Evolutionary conservation across 2,329 filamentous ascomycete genomes (phyloP), one percentile per base, ranked within the genome.

Genomic region (Talaromyces sp.): DNA sequence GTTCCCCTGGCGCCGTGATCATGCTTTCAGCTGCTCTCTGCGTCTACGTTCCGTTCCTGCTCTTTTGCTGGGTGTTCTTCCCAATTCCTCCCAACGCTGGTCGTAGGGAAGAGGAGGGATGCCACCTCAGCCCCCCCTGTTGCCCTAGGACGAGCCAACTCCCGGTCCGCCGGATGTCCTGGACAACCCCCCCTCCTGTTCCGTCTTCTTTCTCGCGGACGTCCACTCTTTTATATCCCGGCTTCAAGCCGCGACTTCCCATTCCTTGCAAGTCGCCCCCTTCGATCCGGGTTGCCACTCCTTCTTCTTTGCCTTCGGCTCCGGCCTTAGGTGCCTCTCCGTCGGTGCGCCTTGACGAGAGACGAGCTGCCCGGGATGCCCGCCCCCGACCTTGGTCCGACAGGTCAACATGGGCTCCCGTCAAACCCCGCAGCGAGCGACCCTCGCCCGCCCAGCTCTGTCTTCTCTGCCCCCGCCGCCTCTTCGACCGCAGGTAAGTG

Each of bases 301-400:
- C 54, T 53, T 49, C 52, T 53, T 49, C 39, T 22, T 1, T 49
- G 44, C n/a, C 52, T 47, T 7, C 17, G n/a, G 22, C 33, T 30
- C 17, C 52, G 13, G 25, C 28, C 27, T 13, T n/a, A 3, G 19
- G 22, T 27, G 2, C 39, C 19, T 55, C 58, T 36, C 28, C 52
- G 27, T 42, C 27, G 17, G 55, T 28, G 39, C 47, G 52, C 36
- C 30, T 42, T 9, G 54, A 36, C 30, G 54, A 36, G 19, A 44
- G 58, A 55, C 36, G 32, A 32, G 42, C 52, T 39, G 52, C 42
- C 9, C 42, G 25, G 47, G 58, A 42, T 33, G 30, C 33, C 19
- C 49, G 49, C 49, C 39, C 52, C 22, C 39, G 58, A 54, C 58
- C 58, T 42, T 55, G 51, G 58, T 33, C 30, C 28, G 55, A 49